These are phyloP conservation scores for Eucalyptus tenuipes DNA, from an alignment of 345 rosid species.

Conservation along the genomic window DNA sequence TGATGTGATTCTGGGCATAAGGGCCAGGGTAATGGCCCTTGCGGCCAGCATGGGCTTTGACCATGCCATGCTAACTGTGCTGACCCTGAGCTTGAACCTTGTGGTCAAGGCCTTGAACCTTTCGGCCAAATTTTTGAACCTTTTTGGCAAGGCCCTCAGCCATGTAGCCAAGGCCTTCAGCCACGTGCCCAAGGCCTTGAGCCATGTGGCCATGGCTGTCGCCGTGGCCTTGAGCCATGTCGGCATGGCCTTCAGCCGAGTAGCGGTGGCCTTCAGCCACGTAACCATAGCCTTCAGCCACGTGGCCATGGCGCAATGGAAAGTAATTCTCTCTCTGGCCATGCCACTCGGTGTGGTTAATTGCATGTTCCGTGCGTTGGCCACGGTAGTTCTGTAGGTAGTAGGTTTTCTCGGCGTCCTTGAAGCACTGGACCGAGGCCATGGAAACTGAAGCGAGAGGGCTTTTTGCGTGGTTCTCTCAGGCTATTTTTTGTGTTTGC, in stretches of 20 bases:
- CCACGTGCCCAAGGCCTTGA: too few relatives aligned
- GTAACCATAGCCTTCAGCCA: not conserved
- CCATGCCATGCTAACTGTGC: not conserved
- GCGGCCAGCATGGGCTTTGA: not conserved
- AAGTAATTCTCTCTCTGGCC: not conserved
- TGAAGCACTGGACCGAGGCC: not conserved
- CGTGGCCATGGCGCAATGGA: not conserved
- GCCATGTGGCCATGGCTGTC: not conserved
- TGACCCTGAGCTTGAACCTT: not conserved
- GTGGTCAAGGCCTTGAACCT: not conserved
- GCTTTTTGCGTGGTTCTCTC: not conserved
- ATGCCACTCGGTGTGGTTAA: not conserved
- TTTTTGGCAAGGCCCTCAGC: not conserved
- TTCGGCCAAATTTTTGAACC: too few relatives aligned
- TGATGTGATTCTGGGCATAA: not conserved
- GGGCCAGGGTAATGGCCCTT: not conserved
- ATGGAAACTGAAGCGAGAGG: not conserved
- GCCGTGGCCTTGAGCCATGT: too few relatives aligned
- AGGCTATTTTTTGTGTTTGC: not conserved
- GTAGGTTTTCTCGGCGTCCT: not conserved
- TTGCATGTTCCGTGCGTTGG: not conserved
- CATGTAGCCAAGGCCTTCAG: too few relatives aligned
- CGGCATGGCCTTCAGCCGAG: too few relatives aligned
- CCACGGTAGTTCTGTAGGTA: not conserved
- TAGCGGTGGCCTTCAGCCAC: not conserved